Base-by-base conservation (phyloP, 768 basidiomycete genomes). In the Fibroporia radiculosa region DNA sequence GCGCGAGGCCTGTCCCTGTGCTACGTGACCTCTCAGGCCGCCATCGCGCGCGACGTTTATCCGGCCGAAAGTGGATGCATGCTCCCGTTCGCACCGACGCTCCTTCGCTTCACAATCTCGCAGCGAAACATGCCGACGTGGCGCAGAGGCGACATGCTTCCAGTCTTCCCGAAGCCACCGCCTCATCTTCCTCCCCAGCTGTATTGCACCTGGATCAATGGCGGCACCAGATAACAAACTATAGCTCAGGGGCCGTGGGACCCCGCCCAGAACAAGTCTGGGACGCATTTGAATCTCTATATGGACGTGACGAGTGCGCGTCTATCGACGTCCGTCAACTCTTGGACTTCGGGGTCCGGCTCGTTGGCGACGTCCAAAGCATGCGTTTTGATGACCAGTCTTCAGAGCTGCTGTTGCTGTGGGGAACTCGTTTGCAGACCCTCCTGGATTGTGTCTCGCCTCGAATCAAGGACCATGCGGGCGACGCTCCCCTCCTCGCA, bases 351-450 rank as follows among this genome's bases (percentile, higher is more conserved):
- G 58, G 60, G 2, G 63, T 61, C 33, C 50, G 44, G 27, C 38
- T 65, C 18, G 32, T 54, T 6, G 40, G 35, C 6, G 34, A 54
- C 12, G 51, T 34, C 2, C 23, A 11, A 16, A 29, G 25, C 2
- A 13, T 36, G 6, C 24, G 20, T 2, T 45, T 31, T n/a, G 45
- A 42, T n/a, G 22, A 26, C 2, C 1, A 50, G 5, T 43, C 31
- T 40, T 48, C 14, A 44, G 69, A 37, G 6, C 1, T 33, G 2
- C 39, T 52, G 42, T 55, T 57, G 18, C 48, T 38, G 10, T 71
- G 71, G 68, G 71, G 66, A 4, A 46, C 50, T 11, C 65, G 68
- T 18, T 52, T 74, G n/a, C 54, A 53, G n/a, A 49, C 54, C 14
- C 25, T 70, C 13, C 42, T 75, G 6, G 52, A 61, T 18, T 48